phyloP scores from a whole-genome alignment of 345 rosid species.

The Camelina hispida region DNA sequence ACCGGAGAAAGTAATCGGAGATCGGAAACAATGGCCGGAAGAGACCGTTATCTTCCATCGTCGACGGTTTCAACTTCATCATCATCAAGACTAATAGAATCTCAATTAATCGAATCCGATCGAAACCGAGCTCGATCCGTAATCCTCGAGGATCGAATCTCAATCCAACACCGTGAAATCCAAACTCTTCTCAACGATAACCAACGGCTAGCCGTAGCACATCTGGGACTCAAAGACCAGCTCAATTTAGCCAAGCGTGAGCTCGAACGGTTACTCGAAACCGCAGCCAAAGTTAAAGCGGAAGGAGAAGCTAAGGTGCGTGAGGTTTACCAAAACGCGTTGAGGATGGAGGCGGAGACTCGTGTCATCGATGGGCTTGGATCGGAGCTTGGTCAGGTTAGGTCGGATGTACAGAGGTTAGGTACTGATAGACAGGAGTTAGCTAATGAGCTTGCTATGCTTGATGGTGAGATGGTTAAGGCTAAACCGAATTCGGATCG shows the following conservation, averaged over 20 bases:
- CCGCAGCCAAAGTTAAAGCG: conserved; percentile 58
- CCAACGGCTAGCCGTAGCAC: conserved; percentile 65
- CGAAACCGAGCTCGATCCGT: conserved; percentile 30
- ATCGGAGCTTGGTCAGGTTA: conserved; percentile 64
- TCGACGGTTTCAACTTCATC: conserved; percentile 19
- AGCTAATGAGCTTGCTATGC: conserved; percentile 46
- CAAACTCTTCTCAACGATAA: conserved; percentile 70
- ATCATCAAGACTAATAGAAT: conserved; percentile 21
- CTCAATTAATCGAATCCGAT: conserved; percentile 29
- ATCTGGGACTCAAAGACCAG: conserved; percentile 75
- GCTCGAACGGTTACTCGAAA: conserved; percentile 50
- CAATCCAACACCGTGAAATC: conserved; percentile 73
- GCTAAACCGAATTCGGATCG: conserved; percentile 54
- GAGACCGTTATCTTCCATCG: conserved; percentile 32
- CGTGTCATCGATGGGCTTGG: conserved; percentile 56
- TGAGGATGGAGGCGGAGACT: conserved; percentile 70
- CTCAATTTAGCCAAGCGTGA: conserved; percentile 63
- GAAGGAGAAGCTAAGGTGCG: conserved; percentile 72
- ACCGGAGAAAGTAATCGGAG: conserved; percentile 21
- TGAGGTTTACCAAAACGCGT: conserved; percentile 65
- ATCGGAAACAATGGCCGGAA: conserved; percentile 34
- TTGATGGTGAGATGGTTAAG: conserved; percentile 55
- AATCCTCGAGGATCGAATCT: conserved; percentile 73
- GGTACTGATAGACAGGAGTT: conserved; percentile 52
- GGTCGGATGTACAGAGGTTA: conserved; percentile 55